Evolutionary conservation across 768 basidiomycete species (phyloP).

Genomic region (Agaricus sinodeliciosus): DNA sequence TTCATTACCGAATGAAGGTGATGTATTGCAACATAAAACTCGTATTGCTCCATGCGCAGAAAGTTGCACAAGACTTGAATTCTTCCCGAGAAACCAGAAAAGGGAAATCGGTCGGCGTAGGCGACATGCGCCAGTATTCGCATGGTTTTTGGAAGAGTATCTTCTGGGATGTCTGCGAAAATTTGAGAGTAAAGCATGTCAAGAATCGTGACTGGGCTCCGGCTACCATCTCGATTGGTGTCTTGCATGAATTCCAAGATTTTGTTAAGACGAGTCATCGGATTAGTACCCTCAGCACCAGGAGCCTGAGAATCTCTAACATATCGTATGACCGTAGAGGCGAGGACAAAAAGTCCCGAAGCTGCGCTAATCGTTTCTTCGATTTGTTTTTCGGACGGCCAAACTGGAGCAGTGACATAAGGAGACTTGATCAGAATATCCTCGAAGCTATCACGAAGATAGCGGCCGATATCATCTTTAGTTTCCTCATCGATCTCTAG

Average conservation of each 20-base stretch:
- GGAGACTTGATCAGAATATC: background rate
- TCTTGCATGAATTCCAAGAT: background rate
- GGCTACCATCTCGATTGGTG: background rate
- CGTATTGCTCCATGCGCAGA: background rate
- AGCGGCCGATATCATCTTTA: background rate
- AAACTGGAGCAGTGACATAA: background rate
- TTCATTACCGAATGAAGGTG: background rate
- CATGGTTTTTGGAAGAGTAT: background rate
- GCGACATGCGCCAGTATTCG: background rate
- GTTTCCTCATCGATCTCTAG: background rate
- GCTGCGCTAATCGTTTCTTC: background rate
- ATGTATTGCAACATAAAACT: background rate
- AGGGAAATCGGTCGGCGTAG: background rate
- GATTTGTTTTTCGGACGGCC: background rate
- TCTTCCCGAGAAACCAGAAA: background rate
- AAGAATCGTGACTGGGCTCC: slow-evolving; percentile 1
- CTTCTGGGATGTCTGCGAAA: background rate
- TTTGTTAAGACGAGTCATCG: background rate
- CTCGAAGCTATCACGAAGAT: background rate
- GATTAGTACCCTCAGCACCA: background rate
- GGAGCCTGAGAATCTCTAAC: background rate
- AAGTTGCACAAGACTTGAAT: background rate
- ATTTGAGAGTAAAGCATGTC: slow-evolving; percentile 3
- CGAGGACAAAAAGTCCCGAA: background rate
- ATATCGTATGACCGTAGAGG: background rate